These are phyloP conservation scores for Boletus coccyginus DNA, from an alignment of 768 basidiomycete species.

Conservation along the genomic window DNA sequence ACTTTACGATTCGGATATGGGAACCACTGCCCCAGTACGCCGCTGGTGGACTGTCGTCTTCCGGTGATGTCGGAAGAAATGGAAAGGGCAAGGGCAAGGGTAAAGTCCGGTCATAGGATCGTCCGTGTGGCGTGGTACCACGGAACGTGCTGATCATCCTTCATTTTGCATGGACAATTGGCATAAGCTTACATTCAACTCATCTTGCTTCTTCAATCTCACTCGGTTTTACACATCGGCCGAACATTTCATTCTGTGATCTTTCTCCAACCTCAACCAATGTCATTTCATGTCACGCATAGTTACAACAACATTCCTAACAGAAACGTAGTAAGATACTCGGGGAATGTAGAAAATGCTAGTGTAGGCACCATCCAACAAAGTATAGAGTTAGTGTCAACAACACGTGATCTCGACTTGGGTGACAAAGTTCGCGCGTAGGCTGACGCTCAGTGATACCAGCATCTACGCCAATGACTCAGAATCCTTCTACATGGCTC, in stretches of 20 bases:
- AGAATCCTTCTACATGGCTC: not conserved
- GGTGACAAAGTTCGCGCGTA: not conserved
- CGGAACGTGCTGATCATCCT: conserved; percentile 18
- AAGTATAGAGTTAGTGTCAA: conserved; percentile 6
- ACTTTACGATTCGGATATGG: conserved; percentile 89
- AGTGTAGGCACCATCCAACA: not conserved
- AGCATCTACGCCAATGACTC: conserved; percentile 6
- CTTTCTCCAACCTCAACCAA: conserved; percentile 18
- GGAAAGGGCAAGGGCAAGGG: conserved; percentile 72
- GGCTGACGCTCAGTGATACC: too few species aligned
- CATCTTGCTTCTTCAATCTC: conserved; percentile 26
- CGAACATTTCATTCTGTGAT: conserved; percentile 25
- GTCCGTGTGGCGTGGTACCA: conserved; percentile 15
- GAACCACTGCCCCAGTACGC: conserved; percentile 41
- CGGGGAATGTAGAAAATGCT: not conserved
- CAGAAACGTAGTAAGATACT: conserved; percentile 17
- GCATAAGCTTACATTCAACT: conserved; percentile 29
- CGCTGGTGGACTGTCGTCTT: conserved; percentile 17
- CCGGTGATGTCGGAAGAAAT: conserved; percentile 27
- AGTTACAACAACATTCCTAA: conserved; percentile 31
- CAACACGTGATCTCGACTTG: conserved; percentile 22
- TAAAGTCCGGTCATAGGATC: conserved; percentile 49
- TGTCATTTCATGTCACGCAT: conserved; percentile 27
- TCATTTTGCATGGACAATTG: conserved; percentile 28
- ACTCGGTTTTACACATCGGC: conserved; percentile 18